Percentiles rank a stretch among this genome's conserved stretches.
These are phyloP conservation scores for Zasmidium citrigriseum DNA, from an alignment of 2,329 filamentous ascomycete species.

Conservation along the genomic window DNA sequence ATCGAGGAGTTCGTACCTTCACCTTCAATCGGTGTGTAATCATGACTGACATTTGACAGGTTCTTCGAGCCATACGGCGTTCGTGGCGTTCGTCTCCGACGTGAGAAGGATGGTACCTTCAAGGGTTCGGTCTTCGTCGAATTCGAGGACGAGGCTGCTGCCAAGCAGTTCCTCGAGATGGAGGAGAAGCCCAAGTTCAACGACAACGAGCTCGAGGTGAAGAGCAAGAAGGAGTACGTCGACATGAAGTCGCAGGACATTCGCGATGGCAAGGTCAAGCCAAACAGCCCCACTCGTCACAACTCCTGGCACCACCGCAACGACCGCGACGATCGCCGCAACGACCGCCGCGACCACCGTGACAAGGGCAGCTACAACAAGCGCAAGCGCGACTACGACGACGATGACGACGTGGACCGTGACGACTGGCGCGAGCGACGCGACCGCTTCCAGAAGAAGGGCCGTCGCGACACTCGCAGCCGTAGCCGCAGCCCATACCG, in stretches of 20 bases:
- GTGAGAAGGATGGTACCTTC: slow-evolving; percentile 71
- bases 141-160: slow-evolving; percentile 76
- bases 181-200: slow-evolving; percentile 85
- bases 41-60: slow-evolving; percentile 7
- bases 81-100: slow-evolving; percentile 83
- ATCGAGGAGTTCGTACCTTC: slow-evolving; percentile 63
- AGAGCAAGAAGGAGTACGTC: slow-evolving; percentile 86
- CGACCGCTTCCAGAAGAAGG: slow-evolving; percentile 24
- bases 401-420: slow-evolving; percentile 25
- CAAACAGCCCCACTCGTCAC: slow-evolving; percentile 31
- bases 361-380: slow-evolving; percentile 31
- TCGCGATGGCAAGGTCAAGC: slow-evolving; percentile 42
- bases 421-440: slow-evolving; percentile 27
- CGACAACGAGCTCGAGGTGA: slow-evolving; percentile 74
- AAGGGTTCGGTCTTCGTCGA: slow-evolving; percentile 97
- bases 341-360: slow-evolving; percentile 30
- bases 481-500: slow-evolving; percentile 18
- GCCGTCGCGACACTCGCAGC: slow-evolving; percentile 15
- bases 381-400: slow-evolving; percentile 23
- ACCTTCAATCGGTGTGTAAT: not conserved
- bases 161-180: slow-evolving; percentile 75
- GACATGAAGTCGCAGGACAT: slow-evolving; percentile 50
- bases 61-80: slow-evolving; percentile 85
- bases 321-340: slow-evolving; percentile 33
- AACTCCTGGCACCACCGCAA: slow-evolving; percentile 37